Conservation (phyloP, 257 asterid genomes). For the Solanum chilense region DNA sequence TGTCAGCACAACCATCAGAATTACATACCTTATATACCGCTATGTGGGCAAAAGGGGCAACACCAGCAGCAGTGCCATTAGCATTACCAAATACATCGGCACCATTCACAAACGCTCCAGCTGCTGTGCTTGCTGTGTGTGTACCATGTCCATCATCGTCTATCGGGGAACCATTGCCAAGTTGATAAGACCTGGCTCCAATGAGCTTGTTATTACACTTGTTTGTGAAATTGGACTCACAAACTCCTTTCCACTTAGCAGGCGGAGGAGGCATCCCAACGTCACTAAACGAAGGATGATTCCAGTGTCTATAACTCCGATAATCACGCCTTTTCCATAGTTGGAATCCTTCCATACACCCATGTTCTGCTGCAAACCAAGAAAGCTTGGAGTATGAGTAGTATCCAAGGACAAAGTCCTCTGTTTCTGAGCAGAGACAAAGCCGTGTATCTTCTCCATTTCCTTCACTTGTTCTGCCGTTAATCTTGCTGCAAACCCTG, state of each 20-base stretch:
- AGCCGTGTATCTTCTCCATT: slow-evolving; percentile 19
- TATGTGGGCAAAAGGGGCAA: slow-evolving; percentile 47
- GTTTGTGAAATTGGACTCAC: slow-evolving; percentile 8
- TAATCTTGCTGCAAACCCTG: slow-evolving; percentile 41
- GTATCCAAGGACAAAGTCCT: slow-evolving; percentile 19
- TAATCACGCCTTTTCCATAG: slow-evolving; percentile 40
- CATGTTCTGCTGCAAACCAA: slow-evolving; percentile 28
- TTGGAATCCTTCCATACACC: slow-evolving; percentile 39
- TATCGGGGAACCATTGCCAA: background rate
- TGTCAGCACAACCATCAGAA: slow-evolving; percentile 10
- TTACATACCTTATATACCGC: slow-evolving; percentile 35
- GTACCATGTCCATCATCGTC: slow-evolving; percentile 44
- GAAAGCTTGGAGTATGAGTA: slow-evolving; percentile 34
- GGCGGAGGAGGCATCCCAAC: slow-evolving; percentile 45
- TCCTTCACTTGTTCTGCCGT: slow-evolving; percentile 13
- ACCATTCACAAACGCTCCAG: slow-evolving; percentile 36
- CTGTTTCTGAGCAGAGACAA: slow-evolving; percentile 24
- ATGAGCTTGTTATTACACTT: slow-evolving; percentile 42
- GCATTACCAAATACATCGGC: slow-evolving; percentile 35
- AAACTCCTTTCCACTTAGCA: slow-evolving; percentile 35
- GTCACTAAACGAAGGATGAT: slow-evolving; percentile 46
- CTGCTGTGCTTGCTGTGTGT: slow-evolving; percentile 40
- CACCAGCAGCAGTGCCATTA: slow-evolving; percentile 40
- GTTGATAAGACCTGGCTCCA: slow-evolving; percentile 22
- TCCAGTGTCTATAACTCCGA: slow-evolving; percentile 41